Evolutionary conservation across 2,329 filamentous ascomycete genomes (phyloP).

Genomic region (Byssothecium circinans): DNA sequence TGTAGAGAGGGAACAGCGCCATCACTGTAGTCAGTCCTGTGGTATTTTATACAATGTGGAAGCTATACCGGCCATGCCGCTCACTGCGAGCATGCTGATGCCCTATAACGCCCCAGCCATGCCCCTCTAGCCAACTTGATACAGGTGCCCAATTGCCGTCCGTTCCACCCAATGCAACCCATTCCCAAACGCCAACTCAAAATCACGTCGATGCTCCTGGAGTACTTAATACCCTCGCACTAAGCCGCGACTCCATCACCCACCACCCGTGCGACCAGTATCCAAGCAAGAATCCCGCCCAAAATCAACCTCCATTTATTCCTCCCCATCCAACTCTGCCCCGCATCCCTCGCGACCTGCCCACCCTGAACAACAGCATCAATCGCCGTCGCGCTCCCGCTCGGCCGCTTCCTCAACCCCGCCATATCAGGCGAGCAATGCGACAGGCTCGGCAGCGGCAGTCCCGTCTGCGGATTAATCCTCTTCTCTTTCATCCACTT

Average conservation of each 20-base stretch:
- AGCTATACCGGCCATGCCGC: background rate
- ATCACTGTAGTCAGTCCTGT: background rate
- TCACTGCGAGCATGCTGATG: background rate
- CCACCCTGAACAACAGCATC: conserved; percentile 76
- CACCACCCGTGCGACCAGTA: conserved; percentile 75
- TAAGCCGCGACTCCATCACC: conserved; percentile 49
- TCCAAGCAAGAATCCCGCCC: conserved; percentile 75
- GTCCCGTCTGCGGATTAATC: conserved; percentile 77
- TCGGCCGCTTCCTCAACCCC: conserved; percentile 65
- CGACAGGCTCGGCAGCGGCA: conserved; percentile 58
- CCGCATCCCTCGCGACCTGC: conserved; percentile 73
- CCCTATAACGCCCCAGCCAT: background rate
- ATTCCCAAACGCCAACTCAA: background rate
- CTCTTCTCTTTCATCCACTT: conserved; percentile 84
- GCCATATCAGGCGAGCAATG: conserved; percentile 65
- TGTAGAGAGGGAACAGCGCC: too few relatives aligned
- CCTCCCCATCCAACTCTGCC: conserved; percentile 76
- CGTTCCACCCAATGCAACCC: background rate
- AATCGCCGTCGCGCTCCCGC: conserved; percentile 55
- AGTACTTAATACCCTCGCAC: background rate
- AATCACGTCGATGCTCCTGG: background rate
- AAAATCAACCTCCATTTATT: conserved; percentile 78
- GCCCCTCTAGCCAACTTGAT: background rate
- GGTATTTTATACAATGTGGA: background rate
- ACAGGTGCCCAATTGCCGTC: background rate